Conservation (phyloP, 2,329 filamentous ascomycete genomes). For the Thelonectria rubi region DNA sequence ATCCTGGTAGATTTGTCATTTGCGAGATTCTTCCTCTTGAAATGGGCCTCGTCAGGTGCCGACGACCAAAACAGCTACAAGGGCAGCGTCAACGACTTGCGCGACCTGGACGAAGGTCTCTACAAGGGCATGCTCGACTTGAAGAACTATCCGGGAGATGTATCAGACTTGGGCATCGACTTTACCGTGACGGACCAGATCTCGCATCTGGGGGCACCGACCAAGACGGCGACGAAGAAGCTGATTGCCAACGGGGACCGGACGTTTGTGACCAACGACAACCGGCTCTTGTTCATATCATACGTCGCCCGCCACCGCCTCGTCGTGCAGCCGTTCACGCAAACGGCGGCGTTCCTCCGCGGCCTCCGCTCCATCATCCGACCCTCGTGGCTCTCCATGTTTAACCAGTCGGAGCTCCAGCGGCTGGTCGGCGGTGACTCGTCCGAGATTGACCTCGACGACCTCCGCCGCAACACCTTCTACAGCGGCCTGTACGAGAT, state of each 20-base stretch:
- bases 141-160: constrained; percentile 86
- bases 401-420: constrained; percentile 95
- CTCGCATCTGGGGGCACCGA: constrained; percentile 55
- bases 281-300: constrained; percentile 92
- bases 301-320: constrained; percentile 90
- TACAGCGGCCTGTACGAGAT: constrained; percentile 91
- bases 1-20: constrained; percentile 94
- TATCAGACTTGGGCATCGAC: constrained; percentile 76
- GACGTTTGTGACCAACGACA: constrained; percentile 86
- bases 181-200: constrained; percentile 86
- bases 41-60: constrained; percentile 82
- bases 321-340: constrained; percentile 78
- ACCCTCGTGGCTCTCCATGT: constrained; percentile 95
- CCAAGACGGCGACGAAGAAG: constrained; percentile 75
- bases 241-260: constrained; percentile 81
- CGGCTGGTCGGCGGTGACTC: constrained; percentile 90
- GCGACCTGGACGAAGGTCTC: constrained; percentile 88
- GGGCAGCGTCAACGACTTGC: constrained; percentile 92
- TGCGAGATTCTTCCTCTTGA: constrained; percentile 93
- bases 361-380: constrained; percentile 90
- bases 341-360: constrained; percentile 87
- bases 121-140: constrained; percentile 86
- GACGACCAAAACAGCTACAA: constrained; percentile 77
- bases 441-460: constrained; percentile 84
- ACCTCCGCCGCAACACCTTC: constrained; percentile 82